Base-by-base conservation (phyloP, 345 rosid genomes). In the Arabidopsis arenosa region DNA sequence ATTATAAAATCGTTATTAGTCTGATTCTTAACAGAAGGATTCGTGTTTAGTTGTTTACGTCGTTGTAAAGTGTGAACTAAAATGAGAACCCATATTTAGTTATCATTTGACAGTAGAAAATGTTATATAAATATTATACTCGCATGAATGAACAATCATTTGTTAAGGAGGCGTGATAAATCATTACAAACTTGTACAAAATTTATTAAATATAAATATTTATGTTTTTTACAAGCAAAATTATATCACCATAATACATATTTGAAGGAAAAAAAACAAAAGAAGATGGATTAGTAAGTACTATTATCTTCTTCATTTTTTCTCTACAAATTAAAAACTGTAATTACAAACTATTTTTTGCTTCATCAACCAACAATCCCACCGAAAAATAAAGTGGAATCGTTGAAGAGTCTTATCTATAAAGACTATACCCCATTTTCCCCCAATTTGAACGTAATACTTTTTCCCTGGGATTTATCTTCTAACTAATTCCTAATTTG, bases 341-440 rank as follows among this genome's bases (percentile, higher is more conserved):
- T 84, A 84, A 86, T 79, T 83, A 81, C 84, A 84, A 71, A 80
- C 81, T 84, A 70, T 66, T 63, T 44, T 80, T 71, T 35, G 78
- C 80, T 79, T 58, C 49, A 63, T 63, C 60, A 63, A 72, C 77
- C 68, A 78, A 82, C 84, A 81, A 83, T 72, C 89, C 96, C 97
- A 83, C 83, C 85, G 85, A 87, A 88, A 89, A 92, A 80, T 69
- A 80, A 85, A 79, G 88, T 86, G 89, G 79, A 62, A 72, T 83
- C 79, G 74, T 68, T 80, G 75, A 73, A 47, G 70, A 62, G 79
- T 73, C 79, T 67, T 56, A 72, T 51, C 73, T 66, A 78, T 72
- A 58, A 76, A 76, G 75, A 76, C 51, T 64, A 77, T 49, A 73
- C 63, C 70, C 74, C 60, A 40, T 28, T 68, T 61, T 2, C 11